Percentiles rank a stretch among this genome's conserved stretches.
Conservation (phyloP, 2,329 filamentous ascomycete genomes). For the Trichoderma sp. region DNA sequence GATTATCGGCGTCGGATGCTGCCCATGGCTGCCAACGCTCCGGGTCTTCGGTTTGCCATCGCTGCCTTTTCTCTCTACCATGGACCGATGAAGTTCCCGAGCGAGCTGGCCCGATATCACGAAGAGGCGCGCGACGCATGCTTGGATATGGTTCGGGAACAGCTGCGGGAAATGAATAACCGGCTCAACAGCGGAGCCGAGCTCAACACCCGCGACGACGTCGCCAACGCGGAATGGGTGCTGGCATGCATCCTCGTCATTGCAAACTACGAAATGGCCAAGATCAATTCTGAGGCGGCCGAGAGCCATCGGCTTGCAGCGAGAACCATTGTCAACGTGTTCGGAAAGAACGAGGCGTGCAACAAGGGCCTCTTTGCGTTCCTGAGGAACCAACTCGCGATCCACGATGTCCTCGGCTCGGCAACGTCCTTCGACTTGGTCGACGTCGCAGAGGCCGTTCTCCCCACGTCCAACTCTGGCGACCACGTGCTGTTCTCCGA, state of each 20-base stretch:
- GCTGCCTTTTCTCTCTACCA: slow-evolving; percentile 37
- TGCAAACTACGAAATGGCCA: slow-evolving; percentile 39
- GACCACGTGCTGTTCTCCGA: slow-evolving; percentile 35
- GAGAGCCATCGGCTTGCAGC: slow-evolving; percentile 38
- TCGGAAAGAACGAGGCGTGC: slow-evolving; percentile 32
- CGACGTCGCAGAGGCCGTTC: slow-evolving; percentile 33
- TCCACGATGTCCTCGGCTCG: slow-evolving; percentile 37
- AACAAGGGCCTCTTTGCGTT: slow-evolving; percentile 36
- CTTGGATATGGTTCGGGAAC: slow-evolving; percentile 34
- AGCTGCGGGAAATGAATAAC: slow-evolving; percentile 35
- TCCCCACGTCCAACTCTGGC: slow-evolving; percentile 30
- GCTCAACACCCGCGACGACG: slow-evolving; percentile 33
- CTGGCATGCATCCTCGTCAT: slow-evolving; percentile 39
- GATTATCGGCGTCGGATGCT: slow-evolving; percentile 37
- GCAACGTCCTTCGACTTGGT: slow-evolving; percentile 37
- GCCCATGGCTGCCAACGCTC: slow-evolving; percentile 35
- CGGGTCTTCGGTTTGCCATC: slow-evolving; percentile 37
- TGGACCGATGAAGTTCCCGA: slow-evolving; percentile 33
- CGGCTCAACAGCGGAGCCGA: slow-evolving; percentile 33
- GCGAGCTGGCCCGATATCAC: slow-evolving; percentile 33
- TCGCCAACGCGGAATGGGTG: slow-evolving; percentile 38
- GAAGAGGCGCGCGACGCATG: slow-evolving; percentile 38
- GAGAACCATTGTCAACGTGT: slow-evolving; percentile 38
- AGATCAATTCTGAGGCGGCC: slow-evolving; percentile 34
- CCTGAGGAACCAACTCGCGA: slow-evolving; percentile 37